phyloP scores from a whole-genome alignment of 345 rosid species.

The Populus simonii region DNA sequence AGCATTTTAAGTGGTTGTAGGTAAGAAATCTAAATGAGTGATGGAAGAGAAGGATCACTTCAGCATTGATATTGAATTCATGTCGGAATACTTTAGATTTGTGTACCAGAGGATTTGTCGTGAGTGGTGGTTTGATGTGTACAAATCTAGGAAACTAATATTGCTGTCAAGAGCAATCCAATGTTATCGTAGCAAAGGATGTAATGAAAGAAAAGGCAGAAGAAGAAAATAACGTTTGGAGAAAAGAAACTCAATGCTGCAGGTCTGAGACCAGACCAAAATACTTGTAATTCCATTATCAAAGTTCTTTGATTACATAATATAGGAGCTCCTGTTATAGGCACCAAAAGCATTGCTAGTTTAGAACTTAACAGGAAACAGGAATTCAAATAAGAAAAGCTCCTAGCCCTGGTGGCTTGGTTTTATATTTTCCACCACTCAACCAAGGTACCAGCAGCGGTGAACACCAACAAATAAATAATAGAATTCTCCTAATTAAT shows the following conservation, averaged over 20 bases:
- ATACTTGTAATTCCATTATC: background rate
- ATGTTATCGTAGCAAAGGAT: background rate
- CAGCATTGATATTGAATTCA: background rate
- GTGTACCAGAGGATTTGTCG: background rate
- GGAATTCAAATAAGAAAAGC: background rate
- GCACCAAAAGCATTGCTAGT: background rate
- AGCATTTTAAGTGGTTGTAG: background rate
- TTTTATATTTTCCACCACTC: background rate
- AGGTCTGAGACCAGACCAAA: background rate
- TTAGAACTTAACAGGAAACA: background rate
- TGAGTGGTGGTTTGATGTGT: background rate
- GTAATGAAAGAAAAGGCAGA: background rate
- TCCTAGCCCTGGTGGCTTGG: background rate
- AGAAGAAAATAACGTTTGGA: background rate
- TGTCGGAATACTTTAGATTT: background rate
- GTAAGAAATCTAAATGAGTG: background rate
- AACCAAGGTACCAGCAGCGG: background rate
- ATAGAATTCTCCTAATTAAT: background rate
- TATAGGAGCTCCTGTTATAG: background rate
- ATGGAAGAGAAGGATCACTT: background rate
- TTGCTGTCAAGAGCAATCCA: background rate
- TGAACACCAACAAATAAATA: background rate
- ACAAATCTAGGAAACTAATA: background rate
- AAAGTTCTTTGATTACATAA: background rate
- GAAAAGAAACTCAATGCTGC: background rate